Evolutionary conservation across 2,329 filamentous ascomycete genomes (phyloP).

Genomic region (Elsinoe ampelina): DNA sequence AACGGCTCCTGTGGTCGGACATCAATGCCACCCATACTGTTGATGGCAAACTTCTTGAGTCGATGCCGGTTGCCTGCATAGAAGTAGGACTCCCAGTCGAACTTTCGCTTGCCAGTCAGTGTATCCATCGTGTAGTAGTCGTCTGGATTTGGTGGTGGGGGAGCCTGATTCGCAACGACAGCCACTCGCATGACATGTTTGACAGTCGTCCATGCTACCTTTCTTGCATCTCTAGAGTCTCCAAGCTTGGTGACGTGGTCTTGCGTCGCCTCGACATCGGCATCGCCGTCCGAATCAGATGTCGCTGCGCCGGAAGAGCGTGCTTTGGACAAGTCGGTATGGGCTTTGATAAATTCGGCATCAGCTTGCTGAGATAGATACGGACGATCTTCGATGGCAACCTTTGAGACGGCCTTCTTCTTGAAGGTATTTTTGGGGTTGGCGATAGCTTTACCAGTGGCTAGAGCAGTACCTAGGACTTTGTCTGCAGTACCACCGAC

Average conservation of each 20-base stretch:
- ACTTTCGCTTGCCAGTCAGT: slow-evolving; percentile 22
- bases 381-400: slow-evolving; percentile 29
- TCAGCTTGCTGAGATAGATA: slow-evolving; percentile 27
- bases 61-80: neutral
- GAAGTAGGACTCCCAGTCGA: slow-evolving; percentile 22
- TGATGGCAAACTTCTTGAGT: slow-evolving; percentile 12
- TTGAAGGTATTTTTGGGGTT: slow-evolving; percentile 27
- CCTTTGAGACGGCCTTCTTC: slow-evolving; percentile 24
- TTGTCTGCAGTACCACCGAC: slow-evolving; percentile 18
- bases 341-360: slow-evolving; percentile 26
- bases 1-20: slow-evolving; percentile 28
- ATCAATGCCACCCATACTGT: slow-evolving; percentile 25
- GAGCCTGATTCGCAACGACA: slow-evolving; percentile 25
- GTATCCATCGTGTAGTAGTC: slow-evolving; percentile 24
- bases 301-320: neutral
- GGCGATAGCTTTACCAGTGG: slow-evolving; percentile 21
- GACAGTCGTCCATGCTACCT: slow-evolving; percentile 31
- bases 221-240: slow-evolving; percentile 27
- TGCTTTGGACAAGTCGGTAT: slow-evolving; percentile 22
- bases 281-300: slow-evolving; percentile 11
- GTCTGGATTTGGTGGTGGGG: slow-evolving; percentile 21
- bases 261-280: slow-evolving; percentile 12
- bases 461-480: slow-evolving; percentile 16
- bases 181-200: slow-evolving; percentile 31
- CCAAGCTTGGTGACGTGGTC: slow-evolving; percentile 25